phyloP scores from a whole-genome alignment of 106 monocot genomes.

The Hemerocallis citrina region DNA sequence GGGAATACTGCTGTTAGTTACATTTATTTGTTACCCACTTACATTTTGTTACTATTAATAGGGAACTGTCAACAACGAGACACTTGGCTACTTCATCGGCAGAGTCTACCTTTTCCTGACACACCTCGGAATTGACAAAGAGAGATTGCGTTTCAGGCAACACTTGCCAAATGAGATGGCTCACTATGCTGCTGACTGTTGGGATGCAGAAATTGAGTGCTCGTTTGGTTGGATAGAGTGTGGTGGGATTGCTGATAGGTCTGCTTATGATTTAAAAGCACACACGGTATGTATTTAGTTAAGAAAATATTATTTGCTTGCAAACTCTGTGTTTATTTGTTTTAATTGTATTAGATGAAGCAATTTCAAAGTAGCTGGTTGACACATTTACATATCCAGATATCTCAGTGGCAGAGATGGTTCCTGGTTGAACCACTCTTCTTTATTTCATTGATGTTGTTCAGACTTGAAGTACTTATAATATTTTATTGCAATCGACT shows the following conservation, averaged over 20 bases:
- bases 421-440: background rate
- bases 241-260: slow-evolving; percentile 95
- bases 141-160: slow-evolving; percentile 75
- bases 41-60: slow-evolving; percentile 4
- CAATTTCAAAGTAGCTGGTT: background rate
- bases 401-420: background rate
- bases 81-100: slow-evolving; percentile 92
- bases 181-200: slow-evolving; percentile 96
- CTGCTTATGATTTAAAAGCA: slow-evolving; percentile 80
- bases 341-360: no score
- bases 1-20: no score
- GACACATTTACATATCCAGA: background rate
- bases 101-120: slow-evolving; percentile 85
- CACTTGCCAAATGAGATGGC: slow-evolving; percentile 99
- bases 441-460: background rate
- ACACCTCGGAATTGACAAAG: slow-evolving; percentile 77
- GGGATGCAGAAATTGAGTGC: slow-evolving; percentile 96
- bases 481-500: background rate
- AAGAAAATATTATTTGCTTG: background rate
- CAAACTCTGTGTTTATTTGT: background rate
- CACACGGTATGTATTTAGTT: slow-evolving; percentile 53
- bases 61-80: slow-evolving; percentile 90
- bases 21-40: no score
- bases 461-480: background rate
- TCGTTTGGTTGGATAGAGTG: slow-evolving; percentile 97